Evolutionary conservation across 352 stramenopile genomes (phyloP).

Genomic region (Phytophthora crassamura): DNA sequence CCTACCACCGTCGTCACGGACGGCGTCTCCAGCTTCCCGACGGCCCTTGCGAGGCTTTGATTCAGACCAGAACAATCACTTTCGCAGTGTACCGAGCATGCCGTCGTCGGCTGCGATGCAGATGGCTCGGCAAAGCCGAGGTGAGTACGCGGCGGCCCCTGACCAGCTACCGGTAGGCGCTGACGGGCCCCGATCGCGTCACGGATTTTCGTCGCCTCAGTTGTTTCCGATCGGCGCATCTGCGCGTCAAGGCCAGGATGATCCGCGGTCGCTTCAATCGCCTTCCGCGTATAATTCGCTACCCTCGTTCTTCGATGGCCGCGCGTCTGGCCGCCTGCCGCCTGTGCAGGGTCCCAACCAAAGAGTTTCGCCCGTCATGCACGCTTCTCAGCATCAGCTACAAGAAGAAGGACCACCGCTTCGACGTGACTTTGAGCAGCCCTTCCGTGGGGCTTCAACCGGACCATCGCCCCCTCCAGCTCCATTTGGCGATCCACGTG

Average conservation of each 20-base stretch:
- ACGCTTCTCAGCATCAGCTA: constrained; percentile 27
- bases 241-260: constrained; percentile 25
- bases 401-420: constrained; percentile 17
- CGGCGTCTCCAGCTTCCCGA: constrained; percentile 24
- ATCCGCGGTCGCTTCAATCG: constrained; percentile 20
- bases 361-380: constrained; percentile 28
- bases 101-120: constrained; percentile 26
- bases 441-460: constrained; percentile 20
- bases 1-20: constrained; percentile 22
- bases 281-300: constrained; percentile 17
- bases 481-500: constrained; percentile 23
- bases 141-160: constrained; percentile 25
- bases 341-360: constrained; percentile 9
- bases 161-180: constrained; percentile 17
- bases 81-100: constrained; percentile 23
- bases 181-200: constrained; percentile 22
- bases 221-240: constrained; percentile 25
- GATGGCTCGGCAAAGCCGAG: constrained; percentile 21
- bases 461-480: constrained; percentile 10
- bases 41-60: constrained; percentile 36
- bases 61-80: constrained; percentile 37
- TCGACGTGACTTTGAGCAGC: constrained; percentile 29
- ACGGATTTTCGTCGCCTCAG: constrained; percentile 30
- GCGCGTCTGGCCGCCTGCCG: constrained; percentile 16
- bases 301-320: constrained; percentile 28